A percentile compares a stretch with the other conserved stretches of the same genome.
Conservation (phyloP, 2,329 filamentous ascomycete genomes). For the Scolecobasidium constrictum region DNA sequence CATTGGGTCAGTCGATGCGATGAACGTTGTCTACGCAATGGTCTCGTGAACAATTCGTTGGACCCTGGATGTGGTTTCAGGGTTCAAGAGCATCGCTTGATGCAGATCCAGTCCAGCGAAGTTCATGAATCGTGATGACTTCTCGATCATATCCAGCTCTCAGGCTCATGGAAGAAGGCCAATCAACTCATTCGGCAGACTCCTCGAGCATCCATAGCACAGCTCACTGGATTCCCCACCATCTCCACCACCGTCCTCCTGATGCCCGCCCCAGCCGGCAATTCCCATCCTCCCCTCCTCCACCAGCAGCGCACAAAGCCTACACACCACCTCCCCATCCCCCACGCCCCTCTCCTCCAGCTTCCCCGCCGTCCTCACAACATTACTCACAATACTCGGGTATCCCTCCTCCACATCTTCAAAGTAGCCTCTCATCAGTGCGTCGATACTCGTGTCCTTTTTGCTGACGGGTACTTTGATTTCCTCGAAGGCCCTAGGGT, state of each 20-base stretch:
- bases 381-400: slow-evolving; percentile 86
- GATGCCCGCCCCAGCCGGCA: slow-evolving; percentile 9
- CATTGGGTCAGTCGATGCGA: too few species aligned
- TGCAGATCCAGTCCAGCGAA: slow-evolving; percentile 3
- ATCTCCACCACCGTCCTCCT: neutral
- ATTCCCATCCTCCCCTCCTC: slow-evolving; percentile 6
- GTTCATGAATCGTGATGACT: too few species aligned
- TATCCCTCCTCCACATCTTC: slow-evolving; percentile 75
- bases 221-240: slow-evolving; percentile 1
- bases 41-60: too few species aligned
- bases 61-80: too few species aligned
- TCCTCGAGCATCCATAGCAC: slow-evolving; percentile 10
- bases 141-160: too few species aligned
- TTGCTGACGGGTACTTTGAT: slow-evolving; percentile 9
- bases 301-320: slow-evolving; percentile 8
- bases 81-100: neutral
- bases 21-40: too few species aligned
- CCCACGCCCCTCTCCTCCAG: neutral
- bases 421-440: slow-evolving; percentile 84
- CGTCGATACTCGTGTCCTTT: slow-evolving; percentile 78
- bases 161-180: too few species aligned
- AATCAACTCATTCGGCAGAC: neutral
- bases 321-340: neutral
- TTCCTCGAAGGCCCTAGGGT: slow-evolving; percentile 15
- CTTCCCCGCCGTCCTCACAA: slow-evolving; percentile 65